These are phyloP conservation scores for Saposhnikovia divaricata DNA, from an alignment of 129 eudicot genomes.

Conservation along the genomic window DNA sequence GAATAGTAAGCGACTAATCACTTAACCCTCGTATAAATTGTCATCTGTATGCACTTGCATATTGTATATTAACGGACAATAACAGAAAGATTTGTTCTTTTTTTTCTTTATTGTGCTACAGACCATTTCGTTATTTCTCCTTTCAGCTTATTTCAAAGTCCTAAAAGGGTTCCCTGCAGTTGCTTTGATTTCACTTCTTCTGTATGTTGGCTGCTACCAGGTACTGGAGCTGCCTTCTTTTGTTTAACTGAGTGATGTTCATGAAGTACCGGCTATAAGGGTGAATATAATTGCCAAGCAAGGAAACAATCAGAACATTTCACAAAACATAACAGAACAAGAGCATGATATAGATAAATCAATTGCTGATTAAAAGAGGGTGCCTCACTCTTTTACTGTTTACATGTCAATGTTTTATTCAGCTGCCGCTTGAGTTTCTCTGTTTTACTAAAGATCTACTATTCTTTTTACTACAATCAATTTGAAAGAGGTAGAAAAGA, in stretches of 20 bases:
- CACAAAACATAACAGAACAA: neutral
- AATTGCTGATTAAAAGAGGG: too few species aligned
- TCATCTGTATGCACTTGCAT: neutral
- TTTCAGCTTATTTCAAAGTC: conserved; percentile 88
- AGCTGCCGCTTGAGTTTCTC: neutral
- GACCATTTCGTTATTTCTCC: conserved; percentile 79
- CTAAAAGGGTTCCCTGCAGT: conserved; percentile 61
- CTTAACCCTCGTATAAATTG: neutral
- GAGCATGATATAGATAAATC: too few species aligned
- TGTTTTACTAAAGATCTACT: neutral
- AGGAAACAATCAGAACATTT: too few species aligned
- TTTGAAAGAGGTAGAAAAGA: neutral
- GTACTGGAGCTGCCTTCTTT: conserved; percentile 19
- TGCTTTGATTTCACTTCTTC: conserved; percentile 89
- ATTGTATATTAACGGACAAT: neutral
- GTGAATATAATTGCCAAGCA: too few species aligned
- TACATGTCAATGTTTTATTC: too few species aligned
- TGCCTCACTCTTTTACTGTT: too few species aligned
- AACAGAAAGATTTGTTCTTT: neutral
- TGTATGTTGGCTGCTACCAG: conserved; percentile 97
- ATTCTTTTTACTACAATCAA: neutral
- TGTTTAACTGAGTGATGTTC: too few species aligned
- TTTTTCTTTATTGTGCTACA: conserved; percentile 21
- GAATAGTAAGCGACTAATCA: conserved; percentile 56
- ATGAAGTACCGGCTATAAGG: too few species aligned